Conservation (phyloP, 306 rosid genomes). For the Rosa rugosa region DNA sequence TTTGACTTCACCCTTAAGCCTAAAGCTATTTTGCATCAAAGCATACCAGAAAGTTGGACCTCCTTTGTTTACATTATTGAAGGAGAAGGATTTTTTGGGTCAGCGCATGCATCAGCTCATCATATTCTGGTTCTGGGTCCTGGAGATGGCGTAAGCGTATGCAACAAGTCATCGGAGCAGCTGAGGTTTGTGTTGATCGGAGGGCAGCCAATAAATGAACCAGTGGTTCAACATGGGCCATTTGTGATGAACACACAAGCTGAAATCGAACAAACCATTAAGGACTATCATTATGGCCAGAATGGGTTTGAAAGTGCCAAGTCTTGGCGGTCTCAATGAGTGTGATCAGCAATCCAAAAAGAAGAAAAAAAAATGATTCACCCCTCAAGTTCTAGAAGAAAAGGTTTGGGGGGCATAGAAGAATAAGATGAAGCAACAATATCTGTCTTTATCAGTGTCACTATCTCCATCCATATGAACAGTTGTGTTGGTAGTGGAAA, state of each 20-base stretch:
- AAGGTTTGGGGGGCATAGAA: neutral
- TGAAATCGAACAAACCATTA: slow-evolving; percentile 73
- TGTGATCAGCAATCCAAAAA: neutral
- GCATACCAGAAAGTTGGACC: slow-evolving; percentile 76
- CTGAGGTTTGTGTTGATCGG: slow-evolving; percentile 63
- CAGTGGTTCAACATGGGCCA: slow-evolving; percentile 85
- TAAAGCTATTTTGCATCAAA: slow-evolving; percentile 57
- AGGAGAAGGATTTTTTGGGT: slow-evolving; percentile 80
- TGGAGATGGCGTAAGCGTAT: slow-evolving; percentile 76
- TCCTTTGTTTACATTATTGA: slow-evolving; percentile 75
- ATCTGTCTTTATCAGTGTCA: slow-evolving; percentile 42
- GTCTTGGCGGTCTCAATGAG: slow-evolving; percentile 68
- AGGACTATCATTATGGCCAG: slow-evolving; percentile 60
- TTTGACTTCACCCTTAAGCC: slow-evolving; percentile 71
- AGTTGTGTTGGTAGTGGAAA: slow-evolving; percentile 47
- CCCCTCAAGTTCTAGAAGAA: neutral
- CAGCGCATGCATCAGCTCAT: slow-evolving; percentile 47
- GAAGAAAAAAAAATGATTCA: neutral
- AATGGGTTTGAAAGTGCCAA: slow-evolving; percentile 88
- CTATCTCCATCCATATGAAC: slow-evolving; percentile 35
- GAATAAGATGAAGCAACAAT: slow-evolving; percentile 13
- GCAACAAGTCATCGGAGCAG: slow-evolving; percentile 74
- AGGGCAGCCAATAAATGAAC: slow-evolving; percentile 85
- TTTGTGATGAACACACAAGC: slow-evolving; percentile 94
- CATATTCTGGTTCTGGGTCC: slow-evolving; percentile 63